Evolutionary conservation across 805 yeast species (phyloP).

Genomic region (Metschnikowia koreensis): DNA sequence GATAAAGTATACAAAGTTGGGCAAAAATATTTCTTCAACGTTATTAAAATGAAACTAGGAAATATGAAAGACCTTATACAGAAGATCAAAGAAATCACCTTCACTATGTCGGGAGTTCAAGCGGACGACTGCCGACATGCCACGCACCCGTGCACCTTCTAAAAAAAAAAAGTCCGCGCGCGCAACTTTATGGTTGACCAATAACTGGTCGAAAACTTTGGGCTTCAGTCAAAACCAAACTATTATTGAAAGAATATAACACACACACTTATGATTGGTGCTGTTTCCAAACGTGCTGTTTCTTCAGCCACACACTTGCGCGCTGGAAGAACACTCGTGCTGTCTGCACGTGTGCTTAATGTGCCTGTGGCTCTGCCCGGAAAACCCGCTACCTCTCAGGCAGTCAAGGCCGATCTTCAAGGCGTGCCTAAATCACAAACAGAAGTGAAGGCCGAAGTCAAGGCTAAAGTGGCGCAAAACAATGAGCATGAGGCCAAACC

Average conservation of each 20-base stretch:
- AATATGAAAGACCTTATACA: too few relatives aligned
- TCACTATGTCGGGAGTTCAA: too few relatives aligned
- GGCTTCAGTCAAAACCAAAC: not conserved
- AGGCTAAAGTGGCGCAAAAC: conserved; percentile 19
- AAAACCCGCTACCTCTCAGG: conserved; percentile 18
- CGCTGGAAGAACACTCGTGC: conserved; percentile 11
- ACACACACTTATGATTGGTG: conserved; percentile 10
- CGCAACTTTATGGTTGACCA: not conserved
- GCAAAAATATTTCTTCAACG: too few relatives aligned
- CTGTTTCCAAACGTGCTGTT: conserved; percentile 10
- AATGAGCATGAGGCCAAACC: conserved; percentile 15
- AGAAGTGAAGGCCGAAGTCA: conserved; percentile 15
- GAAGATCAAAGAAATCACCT: too few relatives aligned
- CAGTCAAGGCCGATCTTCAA: conserved; percentile 13
- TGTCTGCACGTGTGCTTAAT: conserved; percentile 13
- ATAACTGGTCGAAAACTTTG: not conserved
- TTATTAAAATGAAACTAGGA: too few relatives aligned
- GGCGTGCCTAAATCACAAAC: conserved; percentile 2
- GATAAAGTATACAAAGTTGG: too few relatives aligned
- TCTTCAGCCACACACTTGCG: not conserved
- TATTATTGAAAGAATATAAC: not conserved
- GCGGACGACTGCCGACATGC: too few relatives aligned
- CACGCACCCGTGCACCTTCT: conserved; percentile 3
- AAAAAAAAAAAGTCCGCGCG: not conserved
- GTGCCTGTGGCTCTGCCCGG: conserved; percentile 14